A percentile compares a stretch with the other conserved stretches of the same genome.
These are phyloP conservation scores for Oryza coarctata DNA, from an alignment of 176 grass and related monocot genomes.

Conservation along the genomic window DNA sequence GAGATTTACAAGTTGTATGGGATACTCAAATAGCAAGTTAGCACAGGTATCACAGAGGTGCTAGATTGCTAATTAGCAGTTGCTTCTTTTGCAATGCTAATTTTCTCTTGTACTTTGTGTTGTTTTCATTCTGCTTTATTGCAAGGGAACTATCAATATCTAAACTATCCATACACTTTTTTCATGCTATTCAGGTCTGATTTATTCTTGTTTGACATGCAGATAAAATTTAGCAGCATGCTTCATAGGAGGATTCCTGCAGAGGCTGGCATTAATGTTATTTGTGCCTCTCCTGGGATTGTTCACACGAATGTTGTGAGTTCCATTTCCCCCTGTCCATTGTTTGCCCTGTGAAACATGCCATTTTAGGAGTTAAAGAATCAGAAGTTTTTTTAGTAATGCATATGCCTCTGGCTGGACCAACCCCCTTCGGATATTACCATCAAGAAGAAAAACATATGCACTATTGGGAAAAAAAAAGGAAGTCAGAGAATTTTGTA, in stretches of 20 bases:
- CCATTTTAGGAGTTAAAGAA: slow-evolving; percentile 4
- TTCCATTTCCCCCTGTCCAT: slow-evolving; percentile 3
- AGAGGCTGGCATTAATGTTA: slow-evolving; percentile 66
- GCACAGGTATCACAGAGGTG: slow-evolving; percentile 61
- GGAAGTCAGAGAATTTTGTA: neutral
- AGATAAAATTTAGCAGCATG: slow-evolving; percentile 98
- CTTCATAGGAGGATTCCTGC: slow-evolving; percentile 89
- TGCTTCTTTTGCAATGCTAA: neutral
- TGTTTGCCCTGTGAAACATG: neutral
- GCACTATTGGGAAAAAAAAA: slow-evolving; percentile 6
- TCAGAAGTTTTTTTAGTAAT: neutral
- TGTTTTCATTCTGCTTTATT: neutral
- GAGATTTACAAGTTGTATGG: slow-evolving; percentile 79
- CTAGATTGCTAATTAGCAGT: neutral
- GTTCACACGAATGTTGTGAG: slow-evolving; percentile 98
- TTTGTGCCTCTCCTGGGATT: slow-evolving; percentile 83
- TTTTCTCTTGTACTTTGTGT: neutral
- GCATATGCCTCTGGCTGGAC: neutral
- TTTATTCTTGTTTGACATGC: slow-evolving; percentile 23
- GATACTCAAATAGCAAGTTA: slow-evolving; percentile 93
- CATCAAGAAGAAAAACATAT: neutral
- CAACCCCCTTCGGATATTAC: neutral
- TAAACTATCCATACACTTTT: slow-evolving; percentile 13
- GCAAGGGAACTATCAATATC: neutral
- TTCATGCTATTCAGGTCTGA: slow-evolving; percentile 20